A percentile compares a stretch with the other conserved stretches of the same genome.
These are phyloP conservation scores for Fragosphaeria purpurea DNA, from an alignment of 2,329 filamentous ascomycete species.

Conservation along the genomic window DNA sequence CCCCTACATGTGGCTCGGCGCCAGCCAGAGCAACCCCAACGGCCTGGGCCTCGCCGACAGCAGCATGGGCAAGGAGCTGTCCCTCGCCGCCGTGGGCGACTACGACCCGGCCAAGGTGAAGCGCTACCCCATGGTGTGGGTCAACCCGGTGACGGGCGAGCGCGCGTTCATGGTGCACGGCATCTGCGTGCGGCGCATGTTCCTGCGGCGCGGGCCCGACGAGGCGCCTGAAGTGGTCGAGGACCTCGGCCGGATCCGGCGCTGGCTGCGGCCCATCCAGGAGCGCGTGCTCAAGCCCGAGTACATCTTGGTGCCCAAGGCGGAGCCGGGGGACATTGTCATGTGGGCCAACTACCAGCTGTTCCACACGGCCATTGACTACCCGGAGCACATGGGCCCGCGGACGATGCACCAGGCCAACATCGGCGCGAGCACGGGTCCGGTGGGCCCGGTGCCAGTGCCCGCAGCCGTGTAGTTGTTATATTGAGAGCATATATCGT, in stretches of 20 bases:
- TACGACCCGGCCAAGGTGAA: constrained; percentile 25
- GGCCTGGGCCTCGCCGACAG: constrained; percentile 26
- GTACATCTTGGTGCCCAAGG: constrained; percentile 28
- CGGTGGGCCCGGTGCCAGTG: constrained; percentile 3
- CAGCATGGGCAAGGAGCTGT: constrained; percentile 27
- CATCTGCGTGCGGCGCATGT: constrained; percentile 28
- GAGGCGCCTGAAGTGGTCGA: constrained; percentile 26
- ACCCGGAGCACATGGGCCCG: constrained; percentile 27
- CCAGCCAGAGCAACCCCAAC: constrained; percentile 28
- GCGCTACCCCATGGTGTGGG: constrained; percentile 36
- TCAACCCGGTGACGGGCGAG: constrained; percentile 31
- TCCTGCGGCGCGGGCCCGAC: constrained; percentile 23
- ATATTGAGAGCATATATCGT: too few species aligned
- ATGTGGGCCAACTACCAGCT: constrained; percentile 34
- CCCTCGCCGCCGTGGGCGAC: constrained; percentile 25
- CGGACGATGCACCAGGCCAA: constrained; percentile 38
- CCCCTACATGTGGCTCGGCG: constrained; percentile 33
- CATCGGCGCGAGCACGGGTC: constrained; percentile 12
- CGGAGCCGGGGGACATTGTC: constrained; percentile 33
- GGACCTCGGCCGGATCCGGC: constrained; percentile 27
- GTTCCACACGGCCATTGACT: constrained; percentile 34
- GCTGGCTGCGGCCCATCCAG: constrained; percentile 26
- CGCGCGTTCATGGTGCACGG: constrained; percentile 34
- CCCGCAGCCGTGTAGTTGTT: background rate
- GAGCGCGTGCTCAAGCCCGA: constrained; percentile 30